Evolutionary conservation across 495 filamentous ascomycete species (phyloP).

Genomic region (Niebla homalea): DNA sequence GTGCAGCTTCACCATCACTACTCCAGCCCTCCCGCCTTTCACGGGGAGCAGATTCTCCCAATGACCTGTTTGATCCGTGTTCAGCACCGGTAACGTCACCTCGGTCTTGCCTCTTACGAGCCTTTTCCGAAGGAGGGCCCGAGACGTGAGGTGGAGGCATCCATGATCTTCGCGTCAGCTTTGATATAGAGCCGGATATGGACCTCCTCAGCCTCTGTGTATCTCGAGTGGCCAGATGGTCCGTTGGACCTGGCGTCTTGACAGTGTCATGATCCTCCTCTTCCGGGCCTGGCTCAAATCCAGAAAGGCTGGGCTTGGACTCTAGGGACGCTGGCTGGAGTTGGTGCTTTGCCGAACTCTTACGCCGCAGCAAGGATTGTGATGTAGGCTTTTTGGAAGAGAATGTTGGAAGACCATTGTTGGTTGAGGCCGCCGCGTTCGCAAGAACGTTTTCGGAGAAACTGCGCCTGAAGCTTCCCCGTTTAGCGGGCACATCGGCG

Average conservation of each 20-base stretch:
- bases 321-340: not conserved
- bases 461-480: conserved; percentile 5
- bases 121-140: conserved; percentile 36
- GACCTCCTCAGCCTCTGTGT: conserved; percentile 26
- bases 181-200: conserved; percentile 52
- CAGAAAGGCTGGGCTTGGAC: not conserved
- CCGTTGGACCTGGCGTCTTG: not conserved
- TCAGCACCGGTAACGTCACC: conserved; percentile 11
- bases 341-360: conserved; percentile 1
- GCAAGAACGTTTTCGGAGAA: conserved; percentile 15
- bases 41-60: conserved; percentile 18
- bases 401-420: not conserved
- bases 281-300: conserved; percentile 6
- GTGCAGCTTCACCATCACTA: conserved; percentile 16
- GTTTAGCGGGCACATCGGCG: not conserved
- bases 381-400: not conserved
- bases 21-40: conserved; percentile 23
- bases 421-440: not conserved
- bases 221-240: not conserved
- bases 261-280: not conserved
- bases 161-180: conserved; percentile 56
- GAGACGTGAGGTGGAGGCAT: conserved; percentile 45
- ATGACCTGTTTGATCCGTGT: conserved; percentile 15
- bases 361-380: not conserved
- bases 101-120: conserved; percentile 14